Evolutionary conservation across 805 yeast genomes (phyloP).

Genomic region (Zygosaccharomyces gambellarensis): DNA sequence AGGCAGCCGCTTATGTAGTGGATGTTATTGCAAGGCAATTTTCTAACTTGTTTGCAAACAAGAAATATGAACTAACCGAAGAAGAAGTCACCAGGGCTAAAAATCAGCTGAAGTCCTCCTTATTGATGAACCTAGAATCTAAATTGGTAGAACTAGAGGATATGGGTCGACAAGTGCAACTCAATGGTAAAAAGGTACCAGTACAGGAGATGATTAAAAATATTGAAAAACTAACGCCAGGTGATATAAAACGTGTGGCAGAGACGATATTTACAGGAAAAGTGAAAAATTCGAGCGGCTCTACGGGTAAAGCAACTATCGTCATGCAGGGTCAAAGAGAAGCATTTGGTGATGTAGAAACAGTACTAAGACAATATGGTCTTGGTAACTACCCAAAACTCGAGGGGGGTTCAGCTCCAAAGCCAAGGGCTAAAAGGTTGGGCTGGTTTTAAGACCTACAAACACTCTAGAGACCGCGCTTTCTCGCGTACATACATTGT

Average conservation of each 20-base stretch:
- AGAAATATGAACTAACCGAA: conserved; percentile 58
- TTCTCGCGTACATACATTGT: conserved; percentile 1
- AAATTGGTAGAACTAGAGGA: conserved; percentile 94
- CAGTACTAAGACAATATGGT: conserved; percentile 63
- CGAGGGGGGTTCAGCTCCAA: conserved; percentile 9
- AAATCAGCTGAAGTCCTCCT: conserved; percentile 80
- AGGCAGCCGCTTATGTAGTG: conserved; percentile 78
- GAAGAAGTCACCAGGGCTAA: conserved; percentile 85
- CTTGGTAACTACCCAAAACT: conserved; percentile 43
- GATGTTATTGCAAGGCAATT: conserved; percentile 71
- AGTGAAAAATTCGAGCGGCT: conserved; percentile 42
- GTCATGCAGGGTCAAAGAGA: conserved; percentile 87
- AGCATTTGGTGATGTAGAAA: conserved; percentile 76
- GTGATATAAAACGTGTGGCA: conserved; percentile 71
- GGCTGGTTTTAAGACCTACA: conserved; percentile 27
- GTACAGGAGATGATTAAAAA: conserved; percentile 75
- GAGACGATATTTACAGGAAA: conserved; percentile 67
- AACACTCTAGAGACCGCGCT: conserved; percentile 1
- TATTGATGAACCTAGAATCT: conserved; percentile 89
- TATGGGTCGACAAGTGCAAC: conserved; percentile 88
- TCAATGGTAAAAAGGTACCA: conserved; percentile 69
- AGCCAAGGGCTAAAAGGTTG: conserved; percentile 2
- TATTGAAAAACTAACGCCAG: conserved; percentile 62
- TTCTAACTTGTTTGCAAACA: conserved; percentile 44
- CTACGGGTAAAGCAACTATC: conserved; percentile 69